phyloP scores from a whole-genome alignment of 202 grass and related monocot species.

The Setaria italica region DNA sequence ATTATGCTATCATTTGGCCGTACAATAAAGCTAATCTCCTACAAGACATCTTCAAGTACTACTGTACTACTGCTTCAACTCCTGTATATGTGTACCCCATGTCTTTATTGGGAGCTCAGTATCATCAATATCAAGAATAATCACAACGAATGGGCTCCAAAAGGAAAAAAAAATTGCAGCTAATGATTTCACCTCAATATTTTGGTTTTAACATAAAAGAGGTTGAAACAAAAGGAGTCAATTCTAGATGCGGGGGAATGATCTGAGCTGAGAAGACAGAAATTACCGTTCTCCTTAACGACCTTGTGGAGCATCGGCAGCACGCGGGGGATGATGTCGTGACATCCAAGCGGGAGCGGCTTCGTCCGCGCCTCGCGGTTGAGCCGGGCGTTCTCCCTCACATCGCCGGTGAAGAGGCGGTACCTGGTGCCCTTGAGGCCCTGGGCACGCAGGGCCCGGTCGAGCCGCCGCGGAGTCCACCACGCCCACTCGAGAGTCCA shows the following conservation, averaged over 20 bases:
- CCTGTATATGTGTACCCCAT: background rate
- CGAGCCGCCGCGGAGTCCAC: constrained; percentile 65
- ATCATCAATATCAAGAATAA: background rate
- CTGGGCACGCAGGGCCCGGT: constrained; percentile 51
- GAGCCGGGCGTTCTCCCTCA: constrained; percentile 51
- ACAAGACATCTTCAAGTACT: background rate
- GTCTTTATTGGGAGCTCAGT: background rate
- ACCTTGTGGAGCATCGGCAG: constrained; percentile 43
- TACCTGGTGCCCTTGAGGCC: constrained; percentile 67
- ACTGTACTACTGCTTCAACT: background rate
- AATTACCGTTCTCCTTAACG: constrained; percentile 47
- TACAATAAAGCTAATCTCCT: no score
- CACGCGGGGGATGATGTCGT: constrained; percentile 69
- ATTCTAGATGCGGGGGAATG: background rate
- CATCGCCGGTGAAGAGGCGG: constrained; percentile 61
- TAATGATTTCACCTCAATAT: background rate
- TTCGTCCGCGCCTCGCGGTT: constrained; percentile 54
- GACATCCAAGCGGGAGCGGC: constrained; percentile 65
- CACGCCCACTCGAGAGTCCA: constrained; percentile 54
- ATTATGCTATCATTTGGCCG: background rate
- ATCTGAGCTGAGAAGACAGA: background rate
- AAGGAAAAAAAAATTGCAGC: background rate
- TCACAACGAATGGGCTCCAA: background rate
- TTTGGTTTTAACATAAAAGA: background rate
- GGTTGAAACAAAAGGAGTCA: background rate